Evolutionary conservation across 768 basidiomycete genomes (phyloP).

Genomic region (Tricholoma sp.): DNA sequence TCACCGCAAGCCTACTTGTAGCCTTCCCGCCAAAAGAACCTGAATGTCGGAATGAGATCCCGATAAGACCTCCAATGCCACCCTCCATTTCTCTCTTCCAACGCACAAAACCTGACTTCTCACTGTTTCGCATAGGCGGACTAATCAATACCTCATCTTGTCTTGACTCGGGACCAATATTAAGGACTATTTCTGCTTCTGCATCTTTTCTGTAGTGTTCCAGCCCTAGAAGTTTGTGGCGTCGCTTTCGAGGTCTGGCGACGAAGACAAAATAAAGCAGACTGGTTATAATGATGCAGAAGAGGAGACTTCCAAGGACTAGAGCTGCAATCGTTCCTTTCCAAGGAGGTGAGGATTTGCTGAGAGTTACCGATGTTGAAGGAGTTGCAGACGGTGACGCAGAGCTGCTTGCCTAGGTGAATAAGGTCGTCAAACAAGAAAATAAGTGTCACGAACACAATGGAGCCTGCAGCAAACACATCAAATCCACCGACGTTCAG

Average conservation of each 20-base stretch:
- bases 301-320: slow-evolving; percentile 50
- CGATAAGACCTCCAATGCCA: slow-evolving; percentile 26
- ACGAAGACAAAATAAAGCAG: slow-evolving; percentile 39
- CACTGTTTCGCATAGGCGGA: slow-evolving; percentile 20
- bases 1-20: slow-evolving; percentile 10
- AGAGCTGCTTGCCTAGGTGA: background rate
- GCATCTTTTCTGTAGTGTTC: slow-evolving; percentile 12
- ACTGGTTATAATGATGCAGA: slow-evolving; percentile 38
- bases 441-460: slow-evolving; percentile 15
- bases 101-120: slow-evolving; percentile 32
- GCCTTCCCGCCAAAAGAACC: slow-evolving; percentile 18
- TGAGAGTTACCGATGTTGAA: slow-evolving; percentile 10
- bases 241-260: slow-evolving; percentile 41
- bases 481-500: slow-evolving; percentile 47
- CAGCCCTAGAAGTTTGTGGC: slow-evolving; percentile 14
- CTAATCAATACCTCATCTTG: slow-evolving; percentile 8
- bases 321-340: slow-evolving; percentile 66
- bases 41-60: slow-evolving; percentile 40
- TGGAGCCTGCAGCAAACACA: slow-evolving; percentile 29
- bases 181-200: slow-evolving; percentile 12
- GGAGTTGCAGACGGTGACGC: slow-evolving; percentile 15
- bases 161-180: slow-evolving; percentile 15
- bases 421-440: background rate
- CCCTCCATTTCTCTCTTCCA: slow-evolving; percentile 42
- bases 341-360: slow-evolving; percentile 19